phyloP scores from a whole-genome alignment of 257 asterid genomes.

The Nicotiana undulata region DNA sequence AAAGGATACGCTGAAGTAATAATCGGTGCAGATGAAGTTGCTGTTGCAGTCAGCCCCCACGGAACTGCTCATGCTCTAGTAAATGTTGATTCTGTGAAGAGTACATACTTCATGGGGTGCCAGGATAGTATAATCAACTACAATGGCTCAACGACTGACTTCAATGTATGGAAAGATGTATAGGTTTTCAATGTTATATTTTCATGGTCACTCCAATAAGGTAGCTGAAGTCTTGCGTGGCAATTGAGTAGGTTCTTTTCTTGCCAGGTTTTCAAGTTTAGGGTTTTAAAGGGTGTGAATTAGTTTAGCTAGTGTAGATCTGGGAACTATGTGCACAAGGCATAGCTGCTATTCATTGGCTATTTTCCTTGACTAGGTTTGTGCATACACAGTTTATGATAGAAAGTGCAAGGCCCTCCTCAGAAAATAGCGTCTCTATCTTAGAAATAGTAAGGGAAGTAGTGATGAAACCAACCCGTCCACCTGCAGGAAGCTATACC shows the following conservation, averaged over 20 bases:
- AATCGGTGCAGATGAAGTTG: constrained; percentile 71
- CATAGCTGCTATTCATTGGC: not conserved
- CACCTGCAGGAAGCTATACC: no score
- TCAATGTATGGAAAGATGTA: constrained; percentile 74
- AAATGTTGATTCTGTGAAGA: constrained; percentile 45
- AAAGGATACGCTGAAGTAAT: constrained; percentile 64
- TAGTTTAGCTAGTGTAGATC: not conserved
- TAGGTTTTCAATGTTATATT: constrained; percentile 8
- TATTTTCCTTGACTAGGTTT: not conserved
- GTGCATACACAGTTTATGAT: not conserved
- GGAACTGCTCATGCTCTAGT: constrained; percentile 88
- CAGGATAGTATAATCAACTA: constrained; percentile 53
- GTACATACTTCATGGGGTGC: constrained; percentile 73
- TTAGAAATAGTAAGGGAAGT: no score
- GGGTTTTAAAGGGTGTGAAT: not conserved
- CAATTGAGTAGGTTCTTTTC: not conserved
- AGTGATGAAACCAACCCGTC: no score
- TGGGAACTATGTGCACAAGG: not conserved
- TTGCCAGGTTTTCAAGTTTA: not conserved
- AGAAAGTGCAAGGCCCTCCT: not conserved
- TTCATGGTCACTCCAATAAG: not conserved
- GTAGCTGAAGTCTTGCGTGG: not conserved
- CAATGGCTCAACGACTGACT: constrained; percentile 54
- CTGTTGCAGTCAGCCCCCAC: constrained; percentile 57
- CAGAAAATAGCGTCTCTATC: no score